Percentiles rank a stretch among this genome's conserved stretches.
phyloP scores from a whole-genome alignment of 1,284 basidiomycete genomes.

The Pyrrhoderma lamaoense region DNA sequence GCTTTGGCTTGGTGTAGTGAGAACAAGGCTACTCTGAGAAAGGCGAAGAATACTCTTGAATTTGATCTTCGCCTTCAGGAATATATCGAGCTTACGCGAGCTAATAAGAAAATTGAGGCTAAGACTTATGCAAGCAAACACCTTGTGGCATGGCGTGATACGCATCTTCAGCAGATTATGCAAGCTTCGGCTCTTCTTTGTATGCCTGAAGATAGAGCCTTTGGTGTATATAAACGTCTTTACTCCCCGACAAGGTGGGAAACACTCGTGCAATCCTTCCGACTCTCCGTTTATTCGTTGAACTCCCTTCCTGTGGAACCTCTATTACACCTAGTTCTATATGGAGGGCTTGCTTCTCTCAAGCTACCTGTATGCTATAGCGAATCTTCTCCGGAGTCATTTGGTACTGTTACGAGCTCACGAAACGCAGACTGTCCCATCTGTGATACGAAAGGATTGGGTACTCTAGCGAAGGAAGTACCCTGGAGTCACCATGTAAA shows the following conservation, averaged over 20 bases:
- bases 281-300: conserved; percentile 76
- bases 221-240: conserved; percentile 72
- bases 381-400: conserved; percentile 28
- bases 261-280: conserved; percentile 68
- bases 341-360: conserved; percentile 81
- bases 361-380: conserved; percentile 77
- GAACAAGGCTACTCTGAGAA: conserved; percentile 87
- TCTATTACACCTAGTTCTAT: conserved; percentile 78
- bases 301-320: conserved; percentile 84
- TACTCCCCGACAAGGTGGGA: conserved; percentile 78
- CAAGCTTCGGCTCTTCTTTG: conserved; percentile 75
- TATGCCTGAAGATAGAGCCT: conserved; percentile 57
- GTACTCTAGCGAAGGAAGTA: conserved; percentile 75
- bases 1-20: conserved; percentile 95
- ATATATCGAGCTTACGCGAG: conserved; percentile 85
- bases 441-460: conserved; percentile 69
- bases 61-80: conserved; percentile 95
- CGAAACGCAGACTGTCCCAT: conserved; percentile 89
- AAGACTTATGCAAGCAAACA: conserved; percentile 83
- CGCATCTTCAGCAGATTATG: conserved; percentile 68
- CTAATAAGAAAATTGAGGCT: conserved; percentile 63
- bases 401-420: background rate
- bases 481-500: conserved; percentile 93
- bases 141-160: conserved; percentile 76
- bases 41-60: conserved; percentile 92